Evolutionary conservation across 495 filamentous ascomycete genomes (phyloP), one percentile per base, ranked within the genome.

Genomic region (Penicillium diatomitis): DNA sequence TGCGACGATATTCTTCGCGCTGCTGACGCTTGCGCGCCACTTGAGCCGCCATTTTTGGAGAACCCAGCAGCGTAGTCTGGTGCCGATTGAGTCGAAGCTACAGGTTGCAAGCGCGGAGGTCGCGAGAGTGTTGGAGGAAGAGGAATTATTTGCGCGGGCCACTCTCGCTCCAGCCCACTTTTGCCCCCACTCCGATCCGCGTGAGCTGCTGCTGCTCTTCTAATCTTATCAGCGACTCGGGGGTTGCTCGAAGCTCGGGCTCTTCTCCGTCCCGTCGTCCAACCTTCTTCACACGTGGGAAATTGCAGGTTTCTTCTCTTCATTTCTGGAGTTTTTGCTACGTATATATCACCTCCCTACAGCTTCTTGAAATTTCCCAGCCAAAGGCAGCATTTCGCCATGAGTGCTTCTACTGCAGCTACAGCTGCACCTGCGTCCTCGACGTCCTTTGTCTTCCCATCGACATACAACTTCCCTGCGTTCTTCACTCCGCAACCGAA

Each of bases 401-500:
- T 32, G 9, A 44, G 32, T 30, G 31, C 31, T 5, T 12, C 41
- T 3, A 20, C 46, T 38, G 46, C 49, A 32, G 47, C 58, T 44
- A 48, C 62, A 48, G 48, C 55, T 33, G 20, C 57, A 45, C 4
- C 54, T 20, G 40, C 49, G 20, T 20, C 20, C 20, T 20, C 20
- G 31, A 5, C 47, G 4, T 41, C 58, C 11, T 76, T 74, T 54
- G 51, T 54, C 28, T 73, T 72, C 60, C 75, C 66, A 33, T 54
- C 57, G 8, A 62, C 67, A 54, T 68, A 78, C 66, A 67, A 70
- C 63, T 76, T 72, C 57, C 75, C 77, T 2, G 73, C 79, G 28
- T 79, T 80, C 69, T 83, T 77, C 70, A 77, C 72, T 47, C 70
- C 72, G 32, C 91, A 97, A 73, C 81, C 84, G 40, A 90, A 89